Evolutionary conservation across 2,329 filamentous ascomycete species (phyloP), one percentile per base, ranked within the genome.

Genomic region (Thermoascus crustaceus): DNA sequence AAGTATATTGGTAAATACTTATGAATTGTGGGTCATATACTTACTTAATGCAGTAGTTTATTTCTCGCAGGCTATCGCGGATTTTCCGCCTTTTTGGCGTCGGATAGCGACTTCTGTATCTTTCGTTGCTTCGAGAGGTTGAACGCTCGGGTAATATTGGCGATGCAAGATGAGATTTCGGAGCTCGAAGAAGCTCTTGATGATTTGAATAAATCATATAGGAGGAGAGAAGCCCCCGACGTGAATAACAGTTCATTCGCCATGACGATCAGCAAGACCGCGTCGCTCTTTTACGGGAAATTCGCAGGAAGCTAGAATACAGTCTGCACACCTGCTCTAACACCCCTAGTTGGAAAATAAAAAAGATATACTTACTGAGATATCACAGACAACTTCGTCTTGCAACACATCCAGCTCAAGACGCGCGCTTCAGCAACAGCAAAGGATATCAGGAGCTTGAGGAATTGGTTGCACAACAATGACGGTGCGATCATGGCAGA

Each of bases 151-250:
- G 38, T 59, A 8, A 40, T 52, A 1, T 43, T 64, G 4, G 43
- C 44, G 1, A 44, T 62, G 2, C 60, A 64, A 39, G 58, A 63
- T 21, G 43, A 58, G 27, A 41, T 63, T 1, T 46, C 45, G 0
- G 41, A 34, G 0, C 31, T 63, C 0, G 60, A 63, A 38, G 36
- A 55, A 5, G 32, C 53, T 7, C 44, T 63, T 0, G n/a, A 38
- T 0, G 31, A 43, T 5, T 14, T 61, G 2, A 58, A 63, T 32
- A 40, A 19, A 4, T 5, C 7, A 18, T 46, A 43, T 17, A 54
- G 49, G 10, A 32, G 24, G 7, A 25, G 11, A 16, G 32, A 39
- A 7, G 34, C 41, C 0, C 34, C 32, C 1, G 47, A 52, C 18
- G 22, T 47, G 3, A 42, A 57, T 10, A 60, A 58, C 18, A 54